Percentiles rank a stretch among this genome's conserved stretches.
Conservation (phyloP, 2,329 filamentous ascomycete species). For the Hypocreales sp. region DNA sequence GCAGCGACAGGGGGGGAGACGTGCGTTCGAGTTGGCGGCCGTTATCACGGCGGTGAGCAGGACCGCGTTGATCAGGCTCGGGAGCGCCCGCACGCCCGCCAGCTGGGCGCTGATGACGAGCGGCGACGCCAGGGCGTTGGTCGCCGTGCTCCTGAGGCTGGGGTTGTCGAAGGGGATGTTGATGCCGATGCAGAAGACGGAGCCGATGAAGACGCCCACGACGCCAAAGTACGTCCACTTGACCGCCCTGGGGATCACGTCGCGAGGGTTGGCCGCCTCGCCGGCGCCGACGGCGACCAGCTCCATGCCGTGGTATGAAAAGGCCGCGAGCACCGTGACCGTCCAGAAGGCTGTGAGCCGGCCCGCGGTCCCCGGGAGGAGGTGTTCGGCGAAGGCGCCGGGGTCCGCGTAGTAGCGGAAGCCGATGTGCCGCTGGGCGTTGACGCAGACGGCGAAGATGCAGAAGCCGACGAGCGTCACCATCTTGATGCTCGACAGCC, state of each 20-base stretch:
- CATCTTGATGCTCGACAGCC: constrained; percentile 64
- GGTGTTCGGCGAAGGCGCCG: constrained; percentile 49
- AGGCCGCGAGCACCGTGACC: constrained; percentile 52
- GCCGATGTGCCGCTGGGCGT: constrained; percentile 58
- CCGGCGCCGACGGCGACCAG: constrained; percentile 66
- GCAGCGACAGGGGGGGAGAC: no score
- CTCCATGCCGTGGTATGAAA: constrained; percentile 59
- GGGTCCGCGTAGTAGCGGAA: constrained; percentile 57
- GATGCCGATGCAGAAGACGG: constrained; percentile 57
- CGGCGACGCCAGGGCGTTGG: constrained; percentile 48
- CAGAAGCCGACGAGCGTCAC: constrained; percentile 60
- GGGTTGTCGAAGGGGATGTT: constrained; percentile 48
- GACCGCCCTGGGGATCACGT: constrained; percentile 58
- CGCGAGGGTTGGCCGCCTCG: constrained; percentile 57
- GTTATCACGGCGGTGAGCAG: constrained; percentile 66
- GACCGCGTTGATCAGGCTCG: constrained; percentile 61
- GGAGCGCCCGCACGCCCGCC: constrained; percentile 48
- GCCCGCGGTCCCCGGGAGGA: constrained; percentile 36
- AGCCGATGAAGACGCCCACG: constrained; percentile 49
- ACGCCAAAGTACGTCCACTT: constrained; percentile 64
- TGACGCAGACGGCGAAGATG: constrained; percentile 61
- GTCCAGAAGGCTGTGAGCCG: constrained; percentile 57
- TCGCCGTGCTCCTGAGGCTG: constrained; percentile 31
- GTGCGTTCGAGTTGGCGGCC: constrained; percentile 62
- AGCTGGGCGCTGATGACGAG: constrained; percentile 44